Evolutionary conservation across 2,329 filamentous ascomycete genomes (phyloP).

Genomic region (Myriosclerotinia curreyana): DNA sequence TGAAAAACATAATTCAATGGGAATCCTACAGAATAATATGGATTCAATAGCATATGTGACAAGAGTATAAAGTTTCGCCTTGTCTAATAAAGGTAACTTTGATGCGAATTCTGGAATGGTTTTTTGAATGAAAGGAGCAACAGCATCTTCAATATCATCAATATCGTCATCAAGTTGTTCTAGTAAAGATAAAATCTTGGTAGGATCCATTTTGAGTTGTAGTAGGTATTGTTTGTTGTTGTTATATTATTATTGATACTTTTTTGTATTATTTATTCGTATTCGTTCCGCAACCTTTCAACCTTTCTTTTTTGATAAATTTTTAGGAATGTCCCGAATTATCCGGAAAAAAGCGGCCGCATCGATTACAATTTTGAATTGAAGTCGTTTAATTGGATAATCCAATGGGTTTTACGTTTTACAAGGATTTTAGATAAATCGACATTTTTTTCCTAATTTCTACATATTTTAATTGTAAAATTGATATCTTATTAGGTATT

Average conservation of each 20-base stretch:
- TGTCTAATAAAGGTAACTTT: conserved; percentile 87
- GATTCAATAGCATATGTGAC: conserved; percentile 88
- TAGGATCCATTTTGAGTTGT: conserved; percentile 43
- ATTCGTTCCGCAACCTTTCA: neutral
- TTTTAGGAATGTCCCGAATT: neutral
- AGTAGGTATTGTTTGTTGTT: too few species aligned
- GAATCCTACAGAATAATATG: conserved; percentile 70
- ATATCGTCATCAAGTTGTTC: conserved; percentile 69
- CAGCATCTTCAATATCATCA: conserved; percentile 70
- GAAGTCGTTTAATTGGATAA: conserved; percentile 9
- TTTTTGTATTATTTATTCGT: neutral
- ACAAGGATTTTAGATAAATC: conserved; percentile 3
- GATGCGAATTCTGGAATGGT: conserved; percentile 65
- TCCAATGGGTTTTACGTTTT: too few species aligned
- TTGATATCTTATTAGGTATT: neutral
- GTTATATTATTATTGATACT: too few species aligned
- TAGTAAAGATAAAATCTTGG: conserved; percentile 35
- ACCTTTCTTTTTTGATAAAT: neutral
- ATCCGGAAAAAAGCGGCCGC: conserved; percentile 13
- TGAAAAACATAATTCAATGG: neutral
- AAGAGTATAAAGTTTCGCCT: conserved; percentile 89
- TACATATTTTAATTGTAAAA: neutral
- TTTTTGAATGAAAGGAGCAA: conserved; percentile 69
- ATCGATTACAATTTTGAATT: conserved; percentile 4
- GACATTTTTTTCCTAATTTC: neutral